phyloP scores from a whole-genome alignment of 148 eudicot genomes.

The Camellia sinensis region DNA sequence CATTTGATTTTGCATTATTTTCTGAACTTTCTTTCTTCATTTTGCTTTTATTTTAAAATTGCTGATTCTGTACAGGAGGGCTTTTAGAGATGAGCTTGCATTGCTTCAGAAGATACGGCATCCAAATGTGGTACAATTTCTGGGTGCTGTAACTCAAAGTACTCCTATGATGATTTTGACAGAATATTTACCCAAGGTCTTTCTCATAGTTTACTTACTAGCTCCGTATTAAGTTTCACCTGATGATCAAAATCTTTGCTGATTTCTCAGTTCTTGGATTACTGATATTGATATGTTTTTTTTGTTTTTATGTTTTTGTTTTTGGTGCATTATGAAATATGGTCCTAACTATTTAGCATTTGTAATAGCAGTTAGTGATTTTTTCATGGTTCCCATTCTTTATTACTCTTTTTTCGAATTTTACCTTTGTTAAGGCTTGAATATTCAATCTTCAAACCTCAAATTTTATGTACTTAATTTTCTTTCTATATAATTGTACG shows the following conservation, averaged over 20 bases:
- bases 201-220: neutral
- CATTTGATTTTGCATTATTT: constrained; percentile 2
- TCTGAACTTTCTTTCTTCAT: neutral
- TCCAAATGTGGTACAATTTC: constrained; percentile 94
- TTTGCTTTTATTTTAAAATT: constrained; percentile 8
- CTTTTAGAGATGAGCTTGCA: constrained; percentile 83
- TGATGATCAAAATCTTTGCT: neutral
- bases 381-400: neutral
- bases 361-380: neutral
- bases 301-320: neutral
- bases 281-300: neutral
- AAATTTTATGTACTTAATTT: too few species aligned
- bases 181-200: constrained; percentile 88
- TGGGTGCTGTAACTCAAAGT: constrained; percentile 97
- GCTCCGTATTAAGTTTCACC: neutral
- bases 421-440: neutral
- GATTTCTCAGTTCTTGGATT: neutral
- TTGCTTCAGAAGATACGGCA: constrained; percentile 92
- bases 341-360: neutral
- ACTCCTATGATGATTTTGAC: constrained; percentile 98
- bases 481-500: neutral
- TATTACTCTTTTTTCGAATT: neutral
- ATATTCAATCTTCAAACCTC: neutral
- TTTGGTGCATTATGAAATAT: neutral
- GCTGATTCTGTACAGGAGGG: constrained; percentile 44